These are phyloP conservation scores for Penicillium cataractarum DNA, from an alignment of 495 filamentous ascomycete species.

Conservation along the genomic window DNA sequence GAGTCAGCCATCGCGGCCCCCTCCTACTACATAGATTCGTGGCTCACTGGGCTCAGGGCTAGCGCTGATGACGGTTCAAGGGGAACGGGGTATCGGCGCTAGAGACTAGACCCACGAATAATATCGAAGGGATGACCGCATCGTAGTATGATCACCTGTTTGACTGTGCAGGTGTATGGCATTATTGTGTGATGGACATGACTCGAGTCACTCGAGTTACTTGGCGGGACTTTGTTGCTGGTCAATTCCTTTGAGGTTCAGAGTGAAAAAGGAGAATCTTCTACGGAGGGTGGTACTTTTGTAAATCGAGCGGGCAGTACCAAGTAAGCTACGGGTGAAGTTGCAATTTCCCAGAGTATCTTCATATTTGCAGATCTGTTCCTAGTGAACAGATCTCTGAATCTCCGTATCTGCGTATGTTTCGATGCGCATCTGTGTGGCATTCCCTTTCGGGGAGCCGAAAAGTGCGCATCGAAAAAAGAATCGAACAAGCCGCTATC, in stretches of 20 bases:
- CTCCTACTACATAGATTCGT: background rate
- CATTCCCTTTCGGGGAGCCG: background rate
- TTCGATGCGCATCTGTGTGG: too few species aligned
- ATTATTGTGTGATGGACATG: background rate
- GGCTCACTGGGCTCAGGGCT: too few species aligned
- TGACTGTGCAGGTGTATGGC: background rate
- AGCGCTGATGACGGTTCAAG: background rate
- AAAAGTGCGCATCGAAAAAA: background rate
- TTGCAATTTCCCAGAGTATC: background rate
- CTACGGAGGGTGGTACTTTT: too few species aligned
- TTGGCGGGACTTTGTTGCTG: background rate
- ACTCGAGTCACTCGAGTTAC: background rate
- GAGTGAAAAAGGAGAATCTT: too few species aligned
- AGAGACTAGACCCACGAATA: background rate
- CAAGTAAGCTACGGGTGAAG: too few species aligned
- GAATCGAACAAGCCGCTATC: background rate
- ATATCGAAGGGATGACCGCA: background rate
- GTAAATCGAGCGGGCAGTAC: too few species aligned
- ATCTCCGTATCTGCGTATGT: too few species aligned
- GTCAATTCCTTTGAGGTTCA: too few species aligned
- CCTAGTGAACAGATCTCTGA: background rate
- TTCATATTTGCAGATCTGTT: background rate
- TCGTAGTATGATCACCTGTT: background rate
- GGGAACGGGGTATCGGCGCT: slow-evolving; percentile 1
- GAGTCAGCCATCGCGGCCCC: too few species aligned